Evolutionary conservation across 352 stramenopile species (phyloP).

Genomic region (Peronosclerospora sorghi): DNA sequence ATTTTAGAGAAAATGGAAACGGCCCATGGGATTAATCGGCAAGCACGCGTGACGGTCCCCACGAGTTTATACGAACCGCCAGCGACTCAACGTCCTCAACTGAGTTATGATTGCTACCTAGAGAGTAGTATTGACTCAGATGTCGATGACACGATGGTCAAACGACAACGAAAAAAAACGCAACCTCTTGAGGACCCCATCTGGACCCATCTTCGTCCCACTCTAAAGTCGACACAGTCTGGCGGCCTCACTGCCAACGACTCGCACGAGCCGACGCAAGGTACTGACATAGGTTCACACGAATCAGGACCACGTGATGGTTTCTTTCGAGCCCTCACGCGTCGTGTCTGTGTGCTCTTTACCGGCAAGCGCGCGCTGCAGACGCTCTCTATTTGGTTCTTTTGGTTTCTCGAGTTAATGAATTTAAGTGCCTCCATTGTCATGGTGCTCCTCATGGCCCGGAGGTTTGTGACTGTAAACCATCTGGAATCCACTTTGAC

Average conservation of each 20-base stretch:
- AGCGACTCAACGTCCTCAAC: constrained; percentile 13
- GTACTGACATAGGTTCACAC: constrained; percentile 18
- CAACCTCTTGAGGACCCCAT: constrained; percentile 6
- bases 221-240: too few species aligned
- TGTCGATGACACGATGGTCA: constrained; percentile 14
- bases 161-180: constrained; percentile 1
- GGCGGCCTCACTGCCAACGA: too few species aligned
- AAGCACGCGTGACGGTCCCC: constrained; percentile 39
- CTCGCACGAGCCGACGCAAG: too few species aligned
- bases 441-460: constrained; percentile 19
- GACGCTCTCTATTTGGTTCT: constrained; percentile 36
- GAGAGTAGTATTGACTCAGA: constrained; percentile 18
- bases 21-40: constrained; percentile 42
- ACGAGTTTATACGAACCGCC: constrained; percentile 52
- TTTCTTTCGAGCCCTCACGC: constrained; percentile 24
- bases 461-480: constrained; percentile 17
- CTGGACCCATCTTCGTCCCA: too few species aligned
- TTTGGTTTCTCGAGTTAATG: constrained; percentile 21
- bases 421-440: constrained; percentile 15
- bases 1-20: constrained; percentile 47
- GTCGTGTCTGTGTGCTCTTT: constrained; percentile 34
- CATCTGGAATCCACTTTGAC: constrained; percentile 1
- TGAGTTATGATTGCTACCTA: constrained; percentile 16
- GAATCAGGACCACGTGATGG: constrained; percentile 20
- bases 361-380: constrained; percentile 23